phyloP scores from a whole-genome alignment of 768 basidiomycete species.

The Boletellus sp. region DNA sequence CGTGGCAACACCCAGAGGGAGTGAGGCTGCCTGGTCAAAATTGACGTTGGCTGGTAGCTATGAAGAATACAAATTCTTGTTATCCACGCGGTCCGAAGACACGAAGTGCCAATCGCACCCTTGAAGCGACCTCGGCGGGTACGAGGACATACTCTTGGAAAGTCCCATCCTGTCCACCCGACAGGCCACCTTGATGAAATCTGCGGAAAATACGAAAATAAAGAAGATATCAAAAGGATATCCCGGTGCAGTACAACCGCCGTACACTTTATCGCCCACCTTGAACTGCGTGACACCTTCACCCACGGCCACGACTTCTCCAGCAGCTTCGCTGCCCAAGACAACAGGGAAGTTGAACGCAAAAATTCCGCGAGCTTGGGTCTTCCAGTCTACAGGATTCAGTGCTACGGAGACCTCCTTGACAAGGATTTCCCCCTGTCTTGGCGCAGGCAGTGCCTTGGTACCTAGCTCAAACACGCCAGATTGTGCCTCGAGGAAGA shows the following conservation, averaged over 20 bases:
- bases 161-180: conserved; percentile 3
- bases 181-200: conserved; percentile 17
- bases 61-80: conserved; percentile 13
- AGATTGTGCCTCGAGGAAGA: conserved; percentile 17
- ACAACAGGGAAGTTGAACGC: conserved; percentile 32
- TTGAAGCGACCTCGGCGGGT: conserved; percentile 21
- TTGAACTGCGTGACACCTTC: conserved; percentile 34
- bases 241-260: not conserved
- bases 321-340: conserved; percentile 38
- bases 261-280: conserved; percentile 30
- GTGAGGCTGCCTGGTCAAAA: conserved; percentile 38
- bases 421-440: conserved; percentile 42
- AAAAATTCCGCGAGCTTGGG: conserved; percentile 2
- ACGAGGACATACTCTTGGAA: conserved; percentile 30
- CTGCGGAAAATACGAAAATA: not conserved
- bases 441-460: conserved; percentile 25
- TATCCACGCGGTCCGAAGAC: not conserved
- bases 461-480: conserved; percentile 12
- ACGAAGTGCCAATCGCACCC: conserved; percentile 1
- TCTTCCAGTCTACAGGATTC: conserved; percentile 43
- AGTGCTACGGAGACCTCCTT: conserved; percentile 38
- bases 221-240: not conserved
- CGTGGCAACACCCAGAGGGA: conserved; percentile 33
- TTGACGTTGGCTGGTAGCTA: conserved; percentile 37
- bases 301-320: conserved; percentile 37